Percentiles rank a stretch among this genome's conserved stretches.
phyloP scores from a whole-genome alignment of 331 rosid species.

The Rhamnella rubrinervis region DNA sequence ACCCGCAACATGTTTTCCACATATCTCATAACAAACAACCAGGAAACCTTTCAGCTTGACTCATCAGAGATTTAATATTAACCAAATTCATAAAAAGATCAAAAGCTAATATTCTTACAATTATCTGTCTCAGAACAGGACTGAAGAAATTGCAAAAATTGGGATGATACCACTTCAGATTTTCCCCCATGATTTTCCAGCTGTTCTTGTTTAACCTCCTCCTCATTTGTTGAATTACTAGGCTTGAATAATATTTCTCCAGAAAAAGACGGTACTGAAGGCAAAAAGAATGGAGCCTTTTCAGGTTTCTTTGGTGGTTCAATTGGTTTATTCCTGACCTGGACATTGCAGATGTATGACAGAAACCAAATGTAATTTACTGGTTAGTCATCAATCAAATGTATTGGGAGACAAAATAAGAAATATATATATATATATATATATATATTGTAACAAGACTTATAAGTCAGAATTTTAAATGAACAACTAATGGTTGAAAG shows the following conservation, averaged over 20 bases:
- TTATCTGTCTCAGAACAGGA: conserved; percentile 49
- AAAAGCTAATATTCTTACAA: conserved; percentile 46
- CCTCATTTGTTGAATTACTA: conserved; percentile 40
- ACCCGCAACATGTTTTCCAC: conserved; percentile 5
- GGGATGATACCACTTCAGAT: conserved; percentile 40
- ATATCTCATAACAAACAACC: neutral
- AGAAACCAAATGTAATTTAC: neutral
- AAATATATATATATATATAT: neutral
- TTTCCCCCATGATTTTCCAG: conserved; percentile 33
- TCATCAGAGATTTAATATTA: neutral
- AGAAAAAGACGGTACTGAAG: conserved; percentile 82
- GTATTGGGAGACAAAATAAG: neutral
- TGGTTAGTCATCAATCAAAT: conserved; percentile 1
- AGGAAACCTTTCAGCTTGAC: conserved; percentile 10
- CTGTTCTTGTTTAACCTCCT: conserved; percentile 40
- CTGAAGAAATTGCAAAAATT: conserved; percentile 61
- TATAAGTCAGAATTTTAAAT: conserved; percentile 5
- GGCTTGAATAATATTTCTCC: conserved; percentile 87
- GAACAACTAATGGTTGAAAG: conserved; percentile 25
- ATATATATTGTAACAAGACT: neutral
- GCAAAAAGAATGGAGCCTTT: conserved; percentile 93
- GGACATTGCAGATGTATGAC: conserved; percentile 28
- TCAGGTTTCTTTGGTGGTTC: conserved; percentile 97
- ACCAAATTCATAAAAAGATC: conserved; percentile 14
- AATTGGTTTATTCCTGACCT: conserved; percentile 91